Evolutionary conservation across 176 grass and related monocot genomes (phyloP), one percentile per base, ranked within the genome.

Genomic region (Oryza meyeriana): DNA sequence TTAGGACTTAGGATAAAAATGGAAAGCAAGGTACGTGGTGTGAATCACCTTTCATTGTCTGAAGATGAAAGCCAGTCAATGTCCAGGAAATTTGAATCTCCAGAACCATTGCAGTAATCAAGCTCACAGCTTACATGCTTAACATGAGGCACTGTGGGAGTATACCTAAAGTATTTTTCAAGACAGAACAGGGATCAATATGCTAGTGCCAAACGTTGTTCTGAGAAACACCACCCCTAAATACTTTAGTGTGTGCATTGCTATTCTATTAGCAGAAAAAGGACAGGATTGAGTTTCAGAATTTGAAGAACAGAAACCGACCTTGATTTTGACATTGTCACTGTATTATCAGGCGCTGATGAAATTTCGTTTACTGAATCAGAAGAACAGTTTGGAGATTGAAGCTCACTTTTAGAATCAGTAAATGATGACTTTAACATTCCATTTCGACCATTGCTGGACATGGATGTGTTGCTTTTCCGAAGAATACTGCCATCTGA

Each of bases 401-500:
- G 81, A 61, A 72, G 68, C 79, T 85, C 67, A 52, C 24, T 74
- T 81, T 69, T 71, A 2, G 69, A 71, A 88, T 26, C 57, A 80
- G 66, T n/a, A 58, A 79, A 73, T 64, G 80, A 58, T 81, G 70
- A 75, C n/a, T 68, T 82, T n/a, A 74, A 84, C 69, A 86, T 69
- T 71, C 89, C 86, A 84, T 91, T 86, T 85, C 64, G 85, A 31
- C 85, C 80, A 6, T 81, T 87, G 28, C 85, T 85, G 74, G 86
- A 86, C 69, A 89, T 85, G 11, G 58, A 69, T 79, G 67, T 32
- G 44, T 88, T 90, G 30, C 72, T 94, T 38, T 84, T 80, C 61
- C 12, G 63, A 86, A 90, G 85, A 87, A 95, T 94, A 78, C 83
- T 95, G 66, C 96, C 96, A 85, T 95, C 96, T 41, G 96, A 99